Percentiles rank a stretch among this genome's conserved stretches.
Evolutionary conservation across 805 yeast genomes (phyloP).

Genomic region (Yamadazyma phyllophila): DNA sequence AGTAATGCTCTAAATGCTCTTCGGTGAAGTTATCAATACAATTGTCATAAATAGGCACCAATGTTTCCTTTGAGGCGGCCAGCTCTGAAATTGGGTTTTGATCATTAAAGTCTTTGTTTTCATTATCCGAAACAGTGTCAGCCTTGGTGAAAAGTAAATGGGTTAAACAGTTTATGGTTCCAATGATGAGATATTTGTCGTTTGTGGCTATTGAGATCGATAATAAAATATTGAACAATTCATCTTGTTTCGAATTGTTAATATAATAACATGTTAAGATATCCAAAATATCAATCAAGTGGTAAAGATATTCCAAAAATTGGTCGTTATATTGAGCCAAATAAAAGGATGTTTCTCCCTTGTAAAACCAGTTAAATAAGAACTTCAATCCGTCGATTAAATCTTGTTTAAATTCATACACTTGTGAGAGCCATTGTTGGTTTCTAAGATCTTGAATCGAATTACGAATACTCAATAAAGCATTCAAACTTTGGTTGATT

Average conservation of each 20-base stretch:
- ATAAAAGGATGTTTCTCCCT: constrained; percentile 13
- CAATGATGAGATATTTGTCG: constrained; percentile 69
- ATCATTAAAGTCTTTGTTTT: constrained; percentile 11
- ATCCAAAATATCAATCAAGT: constrained; percentile 78
- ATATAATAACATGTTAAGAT: constrained; percentile 79
- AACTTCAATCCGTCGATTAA: constrained; percentile 46
- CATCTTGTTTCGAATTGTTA: constrained; percentile 70
- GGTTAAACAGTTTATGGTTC: constrained; percentile 72
- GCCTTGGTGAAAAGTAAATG: constrained; percentile 59
- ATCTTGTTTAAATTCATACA: constrained; percentile 45
- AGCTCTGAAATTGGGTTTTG: constrained; percentile 8
- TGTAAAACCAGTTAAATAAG: constrained; percentile 33
- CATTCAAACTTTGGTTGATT: constrained; percentile 35
- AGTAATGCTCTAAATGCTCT: constrained; percentile 49
- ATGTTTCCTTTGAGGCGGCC: constrained; percentile 4
- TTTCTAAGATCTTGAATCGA: constrained; percentile 78
- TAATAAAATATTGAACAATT: constrained; percentile 57
- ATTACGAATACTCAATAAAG: constrained; percentile 73
- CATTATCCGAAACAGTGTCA: constrained; percentile 31
- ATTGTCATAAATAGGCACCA: constrained; percentile 24
- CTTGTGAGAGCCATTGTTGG: constrained; percentile 70
- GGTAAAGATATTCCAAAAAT: constrained; percentile 59
- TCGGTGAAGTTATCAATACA: constrained; percentile 40
- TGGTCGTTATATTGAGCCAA: constrained; percentile 26
- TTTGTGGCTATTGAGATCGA: constrained; percentile 47